Evolutionary conservation across 352 stramenopile species (phyloP).

Genomic region (Lagenidium sp.): DNA sequence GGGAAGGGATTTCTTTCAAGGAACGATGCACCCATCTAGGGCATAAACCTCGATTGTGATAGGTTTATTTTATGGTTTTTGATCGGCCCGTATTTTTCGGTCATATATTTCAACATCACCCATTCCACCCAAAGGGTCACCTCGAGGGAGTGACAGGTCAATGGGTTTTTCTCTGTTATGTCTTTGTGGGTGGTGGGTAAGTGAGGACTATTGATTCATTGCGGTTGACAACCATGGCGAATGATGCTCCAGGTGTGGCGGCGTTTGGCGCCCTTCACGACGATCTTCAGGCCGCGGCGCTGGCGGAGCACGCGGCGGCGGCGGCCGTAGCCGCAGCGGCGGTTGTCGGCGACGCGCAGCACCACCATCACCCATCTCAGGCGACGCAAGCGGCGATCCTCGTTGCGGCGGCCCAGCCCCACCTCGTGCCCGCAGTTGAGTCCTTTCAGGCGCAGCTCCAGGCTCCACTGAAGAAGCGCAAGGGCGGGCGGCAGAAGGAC

Average conservation of each 20-base stretch:
- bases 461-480: conserved; percentile 29
- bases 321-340: conserved; percentile 1
- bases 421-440: not conserved
- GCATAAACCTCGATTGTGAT: conserved; percentile 11
- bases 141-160: conserved; percentile 3
- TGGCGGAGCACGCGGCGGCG: conserved; percentile 10
- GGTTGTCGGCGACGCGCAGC: conserved; percentile 9
- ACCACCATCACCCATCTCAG: conserved; percentile 4
- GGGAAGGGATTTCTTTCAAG: conserved; percentile 38
- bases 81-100: too few relatives aligned
- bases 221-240: conserved; percentile 6
- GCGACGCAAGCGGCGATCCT: not conserved
- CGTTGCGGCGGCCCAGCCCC: not conserved
- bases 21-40: conserved; percentile 9
- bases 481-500: conserved; percentile 39
- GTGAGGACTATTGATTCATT: too few relatives aligned
- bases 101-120: too few relatives aligned
- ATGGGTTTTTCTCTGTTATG: conserved; percentile 22
- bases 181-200: not conserved
- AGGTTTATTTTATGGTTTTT: conserved; percentile 3
- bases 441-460: not conserved
- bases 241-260: conserved; percentile 3
- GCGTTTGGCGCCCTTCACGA: conserved; percentile 11
- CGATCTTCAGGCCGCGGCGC: conserved; percentile 14
- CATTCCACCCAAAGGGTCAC: conserved; percentile 11